These are phyloP conservation scores for Aureobasidium sp. DNA, from an alignment of 2,329 filamentous ascomycete genomes.

Conservation along the genomic window DNA sequence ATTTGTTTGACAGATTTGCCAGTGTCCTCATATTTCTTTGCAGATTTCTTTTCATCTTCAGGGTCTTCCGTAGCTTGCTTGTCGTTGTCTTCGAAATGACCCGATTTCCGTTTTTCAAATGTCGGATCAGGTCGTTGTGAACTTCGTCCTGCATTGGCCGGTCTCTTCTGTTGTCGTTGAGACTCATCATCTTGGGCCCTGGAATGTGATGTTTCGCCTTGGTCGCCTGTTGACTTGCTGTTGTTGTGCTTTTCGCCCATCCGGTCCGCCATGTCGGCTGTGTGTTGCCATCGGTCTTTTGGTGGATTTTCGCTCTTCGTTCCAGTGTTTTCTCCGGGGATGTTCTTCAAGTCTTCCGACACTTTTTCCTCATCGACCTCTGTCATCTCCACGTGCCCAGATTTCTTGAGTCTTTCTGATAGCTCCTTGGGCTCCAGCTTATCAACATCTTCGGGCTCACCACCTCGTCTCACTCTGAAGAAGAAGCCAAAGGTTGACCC, in stretches of 20 bases:
- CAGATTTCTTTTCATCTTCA: constrained; percentile 18
- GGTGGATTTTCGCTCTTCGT: not conserved
- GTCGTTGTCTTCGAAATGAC: not conserved
- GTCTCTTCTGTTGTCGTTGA: not conserved
- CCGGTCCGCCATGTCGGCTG: not conserved
- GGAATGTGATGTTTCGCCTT: not conserved
- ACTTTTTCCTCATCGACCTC: constrained; percentile 16
- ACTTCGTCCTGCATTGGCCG: not conserved
- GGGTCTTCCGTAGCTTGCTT: not conserved
- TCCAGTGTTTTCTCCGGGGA: not conserved
- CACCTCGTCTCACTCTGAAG: constrained; percentile 29
- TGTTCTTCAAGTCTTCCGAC: constrained; percentile 23
- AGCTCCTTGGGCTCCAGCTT: constrained; percentile 15
- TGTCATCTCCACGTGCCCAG: not conserved
- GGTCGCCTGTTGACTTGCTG: not conserved
- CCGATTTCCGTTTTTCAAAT: not conserved
- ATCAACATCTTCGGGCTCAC: constrained; percentile 19
- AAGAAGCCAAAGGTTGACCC: constrained; percentile 39
- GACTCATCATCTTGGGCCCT: not conserved
- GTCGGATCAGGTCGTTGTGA: not conserved
- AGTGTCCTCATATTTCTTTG: not conserved
- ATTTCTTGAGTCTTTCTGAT: not conserved
- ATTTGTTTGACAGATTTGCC: constrained; percentile 15
- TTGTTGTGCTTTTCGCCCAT: not conserved
- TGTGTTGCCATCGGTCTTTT: constrained; percentile 10